Conservation (phyloP, 495 filamentous ascomycete species). For the Penicillium desertorum region DNA sequence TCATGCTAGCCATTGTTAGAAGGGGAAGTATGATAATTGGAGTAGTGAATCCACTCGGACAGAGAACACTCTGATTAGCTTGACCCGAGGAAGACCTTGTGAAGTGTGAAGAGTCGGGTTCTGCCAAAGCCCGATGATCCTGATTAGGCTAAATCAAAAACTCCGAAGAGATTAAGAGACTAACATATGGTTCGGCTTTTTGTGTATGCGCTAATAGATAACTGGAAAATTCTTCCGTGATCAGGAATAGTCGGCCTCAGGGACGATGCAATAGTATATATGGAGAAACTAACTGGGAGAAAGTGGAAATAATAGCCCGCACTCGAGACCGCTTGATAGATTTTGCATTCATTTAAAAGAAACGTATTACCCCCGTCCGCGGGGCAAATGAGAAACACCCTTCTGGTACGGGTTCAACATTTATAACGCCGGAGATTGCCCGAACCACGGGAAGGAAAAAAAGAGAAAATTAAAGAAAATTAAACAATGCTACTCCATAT, state of each 20-base stretch:
- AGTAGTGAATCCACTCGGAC: background rate
- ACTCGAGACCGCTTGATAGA: background rate
- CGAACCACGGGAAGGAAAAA: background rate
- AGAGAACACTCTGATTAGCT: background rate
- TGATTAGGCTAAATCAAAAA: background rate
- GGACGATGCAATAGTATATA: background rate
- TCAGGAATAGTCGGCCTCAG: background rate
- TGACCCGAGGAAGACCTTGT: too few species aligned
- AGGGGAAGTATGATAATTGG: background rate
- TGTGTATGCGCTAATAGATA: background rate
- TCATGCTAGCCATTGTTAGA: background rate
- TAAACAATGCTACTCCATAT: background rate
- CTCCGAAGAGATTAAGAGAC: background rate
- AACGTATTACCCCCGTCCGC: background rate
- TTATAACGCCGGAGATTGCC: conserved; percentile 19
- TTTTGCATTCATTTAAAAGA: background rate
- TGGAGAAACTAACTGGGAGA: background rate
- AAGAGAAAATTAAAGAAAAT: conserved; percentile 11
- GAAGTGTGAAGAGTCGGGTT: too few species aligned
- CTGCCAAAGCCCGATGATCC: too few species aligned
- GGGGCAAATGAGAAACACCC: background rate
- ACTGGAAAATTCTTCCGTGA: background rate
- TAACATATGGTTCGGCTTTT: background rate
- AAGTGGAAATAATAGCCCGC: background rate
- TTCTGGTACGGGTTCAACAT: background rate